Evolutionary conservation across 305 asterid species (phyloP).

Genomic region (Ilex paraguariensis): DNA sequence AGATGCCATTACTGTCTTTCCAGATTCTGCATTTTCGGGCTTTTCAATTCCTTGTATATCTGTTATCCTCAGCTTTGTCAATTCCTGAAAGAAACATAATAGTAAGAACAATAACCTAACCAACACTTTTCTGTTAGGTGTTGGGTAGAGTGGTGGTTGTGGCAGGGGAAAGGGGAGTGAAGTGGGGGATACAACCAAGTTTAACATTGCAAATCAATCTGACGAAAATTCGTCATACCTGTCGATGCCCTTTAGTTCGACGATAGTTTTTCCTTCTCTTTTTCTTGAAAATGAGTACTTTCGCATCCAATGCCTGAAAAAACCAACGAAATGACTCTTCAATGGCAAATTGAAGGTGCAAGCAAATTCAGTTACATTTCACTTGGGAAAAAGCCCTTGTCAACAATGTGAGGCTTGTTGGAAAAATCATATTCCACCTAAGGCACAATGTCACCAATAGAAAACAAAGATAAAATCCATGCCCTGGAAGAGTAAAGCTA

Average conservation of each 20-base stretch:
- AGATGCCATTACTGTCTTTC: slow-evolving; percentile 22
- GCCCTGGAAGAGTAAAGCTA: too few relatives aligned
- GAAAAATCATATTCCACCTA: too few relatives aligned
- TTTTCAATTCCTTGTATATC: slow-evolving; percentile 38
- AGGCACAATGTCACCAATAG: too few relatives aligned
- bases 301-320: slow-evolving; percentile 86
- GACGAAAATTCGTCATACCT: slow-evolving; percentile 41
- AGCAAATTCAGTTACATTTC: too few relatives aligned
- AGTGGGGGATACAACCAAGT: slow-evolving; percentile 3
- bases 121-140: not conserved
- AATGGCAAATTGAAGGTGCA: not conserved
- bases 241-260: slow-evolving; percentile 88
- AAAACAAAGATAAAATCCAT: too few relatives aligned
- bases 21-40: slow-evolving; percentile 20
- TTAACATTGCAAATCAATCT: slow-evolving; percentile 1
- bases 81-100: slow-evolving; percentile 25
- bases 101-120: not conserved
- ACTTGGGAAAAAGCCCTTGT: too few relatives aligned
- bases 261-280: slow-evolving; percentile 97
- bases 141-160: not conserved
- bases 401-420: too few relatives aligned
- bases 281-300: slow-evolving; percentile 94
- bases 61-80: slow-evolving; percentile 41
- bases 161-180: not conserved
- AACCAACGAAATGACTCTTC: not conserved